Evolutionary conservation across 768 basidiomycete genomes (phyloP).

Genomic region (Boletellus emodensis): DNA sequence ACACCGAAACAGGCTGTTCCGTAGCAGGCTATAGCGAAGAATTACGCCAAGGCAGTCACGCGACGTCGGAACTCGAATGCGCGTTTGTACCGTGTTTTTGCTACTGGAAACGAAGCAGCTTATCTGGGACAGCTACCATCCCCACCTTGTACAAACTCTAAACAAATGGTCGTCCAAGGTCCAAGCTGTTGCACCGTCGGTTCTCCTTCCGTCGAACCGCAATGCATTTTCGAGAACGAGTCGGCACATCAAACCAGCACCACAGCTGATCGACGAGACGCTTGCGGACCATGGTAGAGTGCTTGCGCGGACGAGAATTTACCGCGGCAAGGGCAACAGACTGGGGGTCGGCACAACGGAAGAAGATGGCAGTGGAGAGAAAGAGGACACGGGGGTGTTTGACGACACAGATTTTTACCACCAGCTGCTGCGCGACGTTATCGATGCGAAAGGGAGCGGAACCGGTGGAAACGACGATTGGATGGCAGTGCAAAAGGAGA

Average conservation of each 20-base stretch:
- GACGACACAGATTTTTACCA: constrained; percentile 95
- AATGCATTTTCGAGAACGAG: constrained; percentile 62
- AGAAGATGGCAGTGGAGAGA: constrained; percentile 34
- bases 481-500: constrained; percentile 61
- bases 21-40: constrained; percentile 14
- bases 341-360: constrained; percentile 34
- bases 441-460: constrained; percentile 57
- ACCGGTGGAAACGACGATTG: constrained; percentile 52
- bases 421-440: constrained; percentile 85
- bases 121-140: constrained; percentile 48
- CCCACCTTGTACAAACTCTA: constrained; percentile 71
- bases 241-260: constrained; percentile 57
- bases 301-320: constrained; percentile 58
- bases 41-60: constrained; percentile 42
- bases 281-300: constrained; percentile 55
- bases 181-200: constrained; percentile 83
- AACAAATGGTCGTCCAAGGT: constrained; percentile 96
- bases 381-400: constrained; percentile 51
- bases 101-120: background rate
- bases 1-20: constrained; percentile 24
- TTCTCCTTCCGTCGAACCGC: constrained; percentile 64
- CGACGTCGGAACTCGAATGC: constrained; percentile 46
- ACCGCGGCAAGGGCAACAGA: constrained; percentile 46
- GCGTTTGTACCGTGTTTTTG: constrained; percentile 37
- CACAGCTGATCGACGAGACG: constrained; percentile 75